Percentiles rank a stretch among this genome's conserved stretches.
Evolutionary conservation across 169 alveolate genomes (phyloP).

Genomic region (Plasmodium billcollinsi): DNA sequence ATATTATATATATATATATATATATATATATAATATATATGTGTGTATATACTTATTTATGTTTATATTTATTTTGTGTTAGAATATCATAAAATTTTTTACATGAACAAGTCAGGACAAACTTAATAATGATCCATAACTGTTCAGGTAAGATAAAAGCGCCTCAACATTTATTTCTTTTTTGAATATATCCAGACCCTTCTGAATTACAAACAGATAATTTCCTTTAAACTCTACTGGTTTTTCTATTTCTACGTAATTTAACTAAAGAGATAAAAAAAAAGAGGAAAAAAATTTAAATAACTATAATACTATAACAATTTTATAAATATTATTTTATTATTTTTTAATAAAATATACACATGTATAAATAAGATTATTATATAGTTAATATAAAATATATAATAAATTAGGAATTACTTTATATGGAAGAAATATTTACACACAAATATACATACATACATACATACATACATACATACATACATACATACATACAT

Average conservation of each 20-base stretch:
- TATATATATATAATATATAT: not conserved
- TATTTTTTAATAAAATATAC: no score
- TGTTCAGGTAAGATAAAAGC: constrained; percentile 24
- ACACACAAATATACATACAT: not conserved
- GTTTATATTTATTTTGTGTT: not conserved
- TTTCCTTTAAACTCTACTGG: constrained; percentile 49
- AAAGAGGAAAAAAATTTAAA: not conserved
- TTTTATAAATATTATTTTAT: no score
- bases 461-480: not conserved
- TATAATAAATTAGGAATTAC: not conserved
- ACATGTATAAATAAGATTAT: no score
- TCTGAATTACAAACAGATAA: constrained; percentile 50
- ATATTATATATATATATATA: not conserved
- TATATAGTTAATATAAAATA: no score
- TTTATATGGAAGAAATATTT: not conserved
- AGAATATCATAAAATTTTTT: not conserved
- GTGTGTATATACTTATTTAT: not conserved
- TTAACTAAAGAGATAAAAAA: constrained; percentile 13
- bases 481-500: not conserved
- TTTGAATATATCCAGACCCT: constrained; percentile 51
- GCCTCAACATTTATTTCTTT: constrained; percentile 51
- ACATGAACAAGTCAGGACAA: not conserved
- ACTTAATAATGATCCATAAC: constrained; percentile 49
- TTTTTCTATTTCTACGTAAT: constrained; percentile 41
- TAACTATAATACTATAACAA: no score